phyloP scores from a whole-genome alignment of 2,329 filamentous ascomycete genomes.

The Colletotrichum coccodes region DNA sequence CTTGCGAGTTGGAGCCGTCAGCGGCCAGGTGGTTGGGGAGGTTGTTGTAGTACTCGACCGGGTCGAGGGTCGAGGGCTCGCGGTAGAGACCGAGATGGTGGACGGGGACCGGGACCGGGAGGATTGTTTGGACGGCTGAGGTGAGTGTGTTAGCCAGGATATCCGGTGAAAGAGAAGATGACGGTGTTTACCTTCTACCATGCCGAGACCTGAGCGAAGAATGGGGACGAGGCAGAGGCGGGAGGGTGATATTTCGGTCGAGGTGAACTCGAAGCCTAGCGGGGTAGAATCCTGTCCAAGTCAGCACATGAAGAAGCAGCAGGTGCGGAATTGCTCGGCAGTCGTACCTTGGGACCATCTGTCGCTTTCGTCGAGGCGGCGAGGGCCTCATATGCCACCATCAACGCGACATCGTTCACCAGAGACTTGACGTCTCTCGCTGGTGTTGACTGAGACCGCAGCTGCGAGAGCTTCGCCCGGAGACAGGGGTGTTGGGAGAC shows the following conservation, averaged over 20 bases:
- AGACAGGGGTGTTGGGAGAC: constrained; percentile 89
- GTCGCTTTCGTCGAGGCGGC: constrained; percentile 67
- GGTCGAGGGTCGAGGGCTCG: constrained; percentile 85
- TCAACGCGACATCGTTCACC: constrained; percentile 86
- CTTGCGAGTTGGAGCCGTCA: constrained; percentile 46
- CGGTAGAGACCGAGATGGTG: constrained; percentile 97
- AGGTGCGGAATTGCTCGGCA: neutral
- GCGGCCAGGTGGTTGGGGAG: constrained; percentile 76
- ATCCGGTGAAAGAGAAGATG: neutral
- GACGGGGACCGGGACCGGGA: constrained; percentile 82
- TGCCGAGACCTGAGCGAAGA: constrained; percentile 88
- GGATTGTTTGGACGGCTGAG: constrained; percentile 80
- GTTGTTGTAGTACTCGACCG: constrained; percentile 98
- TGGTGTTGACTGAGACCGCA: constrained; percentile 77
- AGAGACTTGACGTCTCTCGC: constrained; percentile 82
- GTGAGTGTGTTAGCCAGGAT: constrained; percentile 16
- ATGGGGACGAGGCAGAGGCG: constrained; percentile 88
- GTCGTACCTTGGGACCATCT: constrained; percentile 69
- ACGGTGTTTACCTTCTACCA: constrained; percentile 80
- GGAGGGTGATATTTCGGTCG: constrained; percentile 69
- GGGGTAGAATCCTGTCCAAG: constrained; percentile 75
- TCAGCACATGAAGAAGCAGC: neutral
- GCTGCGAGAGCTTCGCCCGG: constrained; percentile 86
- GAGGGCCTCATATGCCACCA: constrained; percentile 86
- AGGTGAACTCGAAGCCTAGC: constrained; percentile 80